Evolutionary conservation across 345 rosid species (phyloP).

Genomic region (Heritiera fomes): DNA sequence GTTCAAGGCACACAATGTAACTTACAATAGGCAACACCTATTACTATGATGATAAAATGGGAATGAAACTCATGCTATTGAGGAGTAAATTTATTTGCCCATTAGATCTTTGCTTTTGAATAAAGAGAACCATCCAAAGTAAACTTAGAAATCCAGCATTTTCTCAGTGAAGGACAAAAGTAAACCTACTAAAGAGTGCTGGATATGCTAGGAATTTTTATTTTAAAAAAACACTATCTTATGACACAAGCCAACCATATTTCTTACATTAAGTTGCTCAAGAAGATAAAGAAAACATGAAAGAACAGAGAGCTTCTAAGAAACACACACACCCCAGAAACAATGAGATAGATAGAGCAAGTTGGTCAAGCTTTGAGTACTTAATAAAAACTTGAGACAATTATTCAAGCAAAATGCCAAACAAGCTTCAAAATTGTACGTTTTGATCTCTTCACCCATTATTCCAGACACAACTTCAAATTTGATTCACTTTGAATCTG

Average conservation of each 20-base stretch:
- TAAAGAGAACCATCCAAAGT: background rate
- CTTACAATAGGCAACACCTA: background rate
- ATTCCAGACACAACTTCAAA: background rate
- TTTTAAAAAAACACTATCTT: background rate
- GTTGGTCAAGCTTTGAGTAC: background rate
- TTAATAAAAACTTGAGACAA: background rate
- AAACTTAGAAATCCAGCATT: background rate
- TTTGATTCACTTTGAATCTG: background rate
- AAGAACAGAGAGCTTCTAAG: background rate
- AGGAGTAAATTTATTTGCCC: background rate
- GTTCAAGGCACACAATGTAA: background rate
- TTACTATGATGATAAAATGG: background rate
- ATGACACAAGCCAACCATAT: background rate
- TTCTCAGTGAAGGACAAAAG: background rate
- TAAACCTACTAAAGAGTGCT: background rate
- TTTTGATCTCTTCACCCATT: background rate
- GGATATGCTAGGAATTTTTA: background rate
- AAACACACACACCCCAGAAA: background rate
- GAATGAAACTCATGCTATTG: background rate
- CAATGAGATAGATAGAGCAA: constrained; percentile 8
- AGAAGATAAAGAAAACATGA: background rate
- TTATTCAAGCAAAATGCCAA: constrained; percentile 5
- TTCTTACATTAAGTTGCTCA: background rate
- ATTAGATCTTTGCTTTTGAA: background rate
- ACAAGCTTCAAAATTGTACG: background rate